Base-by-base conservation (phyloP, 139 green algal genomes). In the Prasinococcaceae sp. region DNA sequence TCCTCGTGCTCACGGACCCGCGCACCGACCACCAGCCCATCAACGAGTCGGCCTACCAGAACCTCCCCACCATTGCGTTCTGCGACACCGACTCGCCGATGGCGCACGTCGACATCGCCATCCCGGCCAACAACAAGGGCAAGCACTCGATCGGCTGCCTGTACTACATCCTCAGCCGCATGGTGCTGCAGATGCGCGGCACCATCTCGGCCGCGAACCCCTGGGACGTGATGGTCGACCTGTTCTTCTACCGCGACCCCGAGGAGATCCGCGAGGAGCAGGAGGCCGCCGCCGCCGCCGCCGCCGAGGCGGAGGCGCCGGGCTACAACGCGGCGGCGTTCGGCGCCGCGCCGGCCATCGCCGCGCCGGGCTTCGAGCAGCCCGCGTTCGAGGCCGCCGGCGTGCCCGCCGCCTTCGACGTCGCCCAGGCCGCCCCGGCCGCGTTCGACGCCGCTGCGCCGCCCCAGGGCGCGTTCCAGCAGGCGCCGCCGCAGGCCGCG, bases 61-160 rank as follows among this genome's bases (percentile, higher is more conserved):
- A 98, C 86, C 93, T 99, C 67, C 92, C 92, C 50, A 92, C 83
- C 45, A 98, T 99, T 56, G 89, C 90, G 3, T 99, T 99, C 78
- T 94, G 82, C 78, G 92, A 99, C 80, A 97, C 92, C 19, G 90
- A 98, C 78, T 94, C 84, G 12, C 72, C 84, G 4, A 70, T 94
- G 61, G 67, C 73, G 70, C 55, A 85, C 63, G 84, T 99, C 47
- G 90, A 99, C 68, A 74, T 99, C 17, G 92, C 89, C 57, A 99
- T 99, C 73, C 90, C 92, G 28, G 90, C 90, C 66, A 99, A 99
- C 84, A 99, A 99, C 92, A 97, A 97, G 84, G 88, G 79, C 58
- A 93, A 93, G 75, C 81, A 95, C 69, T 82, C 79, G 45, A 93
- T 97, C 59, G 90, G 90, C 37, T 78, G 84, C 49, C 76, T 98